phyloP scores from a whole-genome alignment of 106 monocot species.

The Allium cepa region DNA sequence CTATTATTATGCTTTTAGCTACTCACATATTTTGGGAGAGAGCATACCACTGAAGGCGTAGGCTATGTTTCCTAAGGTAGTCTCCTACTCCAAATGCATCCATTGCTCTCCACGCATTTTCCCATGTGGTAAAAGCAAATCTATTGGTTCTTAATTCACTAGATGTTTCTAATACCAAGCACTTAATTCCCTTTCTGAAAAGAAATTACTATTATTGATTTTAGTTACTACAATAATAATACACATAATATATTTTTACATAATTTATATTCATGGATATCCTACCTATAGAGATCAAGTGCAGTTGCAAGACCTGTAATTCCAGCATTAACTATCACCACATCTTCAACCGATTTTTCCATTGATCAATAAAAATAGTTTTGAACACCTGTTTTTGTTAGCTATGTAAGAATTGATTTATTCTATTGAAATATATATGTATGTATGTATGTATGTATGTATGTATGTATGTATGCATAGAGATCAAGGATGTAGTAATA shows the following conservation, averaged over 20 bases:
- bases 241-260: background rate
- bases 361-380: background rate
- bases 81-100: slow-evolving; percentile 46
- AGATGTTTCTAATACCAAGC: slow-evolving; percentile 49
- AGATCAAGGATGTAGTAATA: background rate
- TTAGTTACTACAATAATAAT: no score
- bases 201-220: background rate
- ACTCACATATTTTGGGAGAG: no score
- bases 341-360: background rate
- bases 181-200: slow-evolving; percentile 30
- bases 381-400: background rate
- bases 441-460: no score
- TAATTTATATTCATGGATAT: background rate
- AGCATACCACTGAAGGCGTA: slow-evolving; percentile 12
- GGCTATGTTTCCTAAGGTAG: slow-evolving; percentile 17
- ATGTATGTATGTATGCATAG: background rate
- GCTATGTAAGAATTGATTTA: background rate
- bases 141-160: slow-evolving; percentile 22
- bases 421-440: background rate
- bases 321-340: slow-evolving; percentile 14
- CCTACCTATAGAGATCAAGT: slow-evolving; percentile 11
- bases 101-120: slow-evolving; percentile 36
- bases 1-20: no score
- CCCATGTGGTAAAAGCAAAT: slow-evolving; percentile 35
- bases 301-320: slow-evolving; percentile 11